These are phyloP conservation scores for Acer yangbiense DNA, from an alignment of 345 rosid genomes.

Conservation along the genomic window DNA sequence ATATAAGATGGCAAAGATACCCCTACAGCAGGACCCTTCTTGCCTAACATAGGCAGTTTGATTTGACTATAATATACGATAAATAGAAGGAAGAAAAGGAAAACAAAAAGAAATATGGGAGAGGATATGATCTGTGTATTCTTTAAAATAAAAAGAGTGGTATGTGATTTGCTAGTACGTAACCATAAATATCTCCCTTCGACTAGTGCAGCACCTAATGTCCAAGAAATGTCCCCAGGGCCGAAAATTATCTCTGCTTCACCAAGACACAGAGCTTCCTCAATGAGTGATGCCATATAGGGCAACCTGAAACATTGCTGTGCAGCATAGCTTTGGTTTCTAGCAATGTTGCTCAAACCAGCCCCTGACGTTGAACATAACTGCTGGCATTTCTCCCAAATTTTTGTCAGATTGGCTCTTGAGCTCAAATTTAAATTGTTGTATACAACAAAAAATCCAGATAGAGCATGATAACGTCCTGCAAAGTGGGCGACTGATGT, in stretches of 20 bases:
- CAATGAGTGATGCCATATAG: slow-evolving; percentile 48
- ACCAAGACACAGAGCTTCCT: slow-evolving; percentile 42
- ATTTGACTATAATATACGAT: slow-evolving; percentile 38
- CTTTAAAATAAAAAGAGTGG: slow-evolving; percentile 14
- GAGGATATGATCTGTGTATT: slow-evolving; percentile 30
- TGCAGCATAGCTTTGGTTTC: slow-evolving; percentile 29
- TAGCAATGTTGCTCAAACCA: slow-evolving; percentile 18
- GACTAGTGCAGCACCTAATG: slow-evolving; percentile 58
- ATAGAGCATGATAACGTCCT: slow-evolving; percentile 50
- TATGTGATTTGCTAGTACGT: slow-evolving; percentile 14
- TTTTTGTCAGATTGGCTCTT: slow-evolving; percentile 40
- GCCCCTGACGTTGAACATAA: slow-evolving; percentile 44
- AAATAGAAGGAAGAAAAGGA: slow-evolving; percentile 39
- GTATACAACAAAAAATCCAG: slow-evolving; percentile 55
- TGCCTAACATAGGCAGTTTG: slow-evolving; percentile 52
- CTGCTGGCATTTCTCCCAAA: slow-evolving; percentile 46
- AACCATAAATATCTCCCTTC: slow-evolving; percentile 42
- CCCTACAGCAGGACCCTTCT: slow-evolving; percentile 27
- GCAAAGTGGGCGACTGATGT: slow-evolving; percentile 19
- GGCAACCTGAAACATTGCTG: slow-evolving; percentile 50
- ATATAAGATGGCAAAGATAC: slow-evolving; percentile 43
- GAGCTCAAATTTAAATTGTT: slow-evolving; percentile 39
- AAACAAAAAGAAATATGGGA: slow-evolving; percentile 35
- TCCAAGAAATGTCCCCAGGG: slow-evolving; percentile 66
- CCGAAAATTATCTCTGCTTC: slow-evolving; percentile 46